These are phyloP conservation scores for Schwanniomyces polymorphus DNA, from an alignment of 805 yeast genomes.

Conservation along the genomic window DNA sequence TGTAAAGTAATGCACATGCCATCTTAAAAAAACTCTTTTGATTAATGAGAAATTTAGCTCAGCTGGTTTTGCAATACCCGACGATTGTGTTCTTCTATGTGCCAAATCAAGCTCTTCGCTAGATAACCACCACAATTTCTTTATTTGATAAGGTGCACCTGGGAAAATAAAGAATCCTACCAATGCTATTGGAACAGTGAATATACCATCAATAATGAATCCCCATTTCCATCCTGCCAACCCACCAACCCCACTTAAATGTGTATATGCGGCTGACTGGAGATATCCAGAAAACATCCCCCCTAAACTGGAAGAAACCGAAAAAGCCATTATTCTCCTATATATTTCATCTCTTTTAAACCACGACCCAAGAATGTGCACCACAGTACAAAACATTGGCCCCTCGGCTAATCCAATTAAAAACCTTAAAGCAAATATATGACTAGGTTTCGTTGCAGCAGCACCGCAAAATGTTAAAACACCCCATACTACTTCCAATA, in stretches of 20 bases:
- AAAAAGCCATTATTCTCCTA: conserved; percentile 2
- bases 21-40: conserved; percentile 2
- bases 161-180: conserved; percentile 58
- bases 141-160: conserved; percentile 53
- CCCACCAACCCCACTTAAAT: conserved; percentile 4
- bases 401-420: conserved; percentile 9
- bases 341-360: conserved; percentile 4
- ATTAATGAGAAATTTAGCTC: not conserved
- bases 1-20: conserved; percentile 2
- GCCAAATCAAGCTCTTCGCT: conserved; percentile 1
- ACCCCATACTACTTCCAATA: conserved; percentile 53
- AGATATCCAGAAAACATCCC: conserved; percentile 29
- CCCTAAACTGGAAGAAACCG: conserved; percentile 10
- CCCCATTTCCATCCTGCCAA: conserved; percentile 6
- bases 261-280: conserved; percentile 40
- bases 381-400: not conserved
- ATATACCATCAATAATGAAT: conserved; percentile 3
- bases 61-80: conserved; percentile 3
- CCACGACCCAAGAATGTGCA: conserved; percentile 1
- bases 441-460: not conserved
- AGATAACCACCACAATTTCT: conserved; percentile 2
- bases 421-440: conserved; percentile 6
- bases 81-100: not conserved
- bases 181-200: conserved; percentile 49
- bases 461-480: conserved; percentile 36